Evolutionary conservation across 2,329 filamentous ascomycete genomes (phyloP).

Genomic region (Colletotrichum sp.): DNA sequence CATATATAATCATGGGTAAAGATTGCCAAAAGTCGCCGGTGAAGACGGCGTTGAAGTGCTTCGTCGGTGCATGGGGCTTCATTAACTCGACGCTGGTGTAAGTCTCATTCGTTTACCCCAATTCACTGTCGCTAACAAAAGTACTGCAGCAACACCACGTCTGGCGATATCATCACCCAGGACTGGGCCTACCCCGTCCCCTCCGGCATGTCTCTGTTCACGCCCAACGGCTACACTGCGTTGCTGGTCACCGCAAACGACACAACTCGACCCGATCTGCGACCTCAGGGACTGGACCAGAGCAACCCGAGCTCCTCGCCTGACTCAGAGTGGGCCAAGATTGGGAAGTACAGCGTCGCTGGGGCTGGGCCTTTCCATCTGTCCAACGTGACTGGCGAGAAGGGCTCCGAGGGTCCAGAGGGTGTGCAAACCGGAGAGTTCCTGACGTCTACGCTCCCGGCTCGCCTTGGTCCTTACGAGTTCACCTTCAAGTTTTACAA

Average conservation of each 20-base stretch:
- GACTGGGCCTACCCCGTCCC: conserved; percentile 6
- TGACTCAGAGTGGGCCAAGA: neutral
- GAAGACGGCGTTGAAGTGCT: neutral
- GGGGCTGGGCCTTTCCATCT: neutral
- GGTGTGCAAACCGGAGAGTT: neutral
- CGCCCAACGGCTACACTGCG: neutral
- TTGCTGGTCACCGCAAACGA: neutral
- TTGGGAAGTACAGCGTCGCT: conserved; percentile 2
- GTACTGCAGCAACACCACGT: neutral
- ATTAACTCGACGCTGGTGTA: conserved; percentile 9
- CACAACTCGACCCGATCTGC: neutral
- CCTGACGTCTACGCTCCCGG: neutral
- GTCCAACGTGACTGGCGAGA: neutral
- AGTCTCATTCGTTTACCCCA: neutral
- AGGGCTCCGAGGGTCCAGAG: neutral
- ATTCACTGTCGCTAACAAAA: neutral
- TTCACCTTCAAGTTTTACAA: conserved; percentile 1
- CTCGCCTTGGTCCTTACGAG: neutral
- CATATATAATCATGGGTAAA: neutral
- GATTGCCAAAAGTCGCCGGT: neutral
- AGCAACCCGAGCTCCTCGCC: neutral
- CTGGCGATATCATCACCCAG: neutral
- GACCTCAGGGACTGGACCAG: neutral
- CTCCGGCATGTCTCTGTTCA: conserved; percentile 4
- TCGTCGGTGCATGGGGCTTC: neutral